A percentile compares a stretch with the other conserved stretches of the same genome.
These are phyloP conservation scores for Cucumis cinereus DNA, from an alignment of 306 rosid species.

Conservation along the genomic window DNA sequence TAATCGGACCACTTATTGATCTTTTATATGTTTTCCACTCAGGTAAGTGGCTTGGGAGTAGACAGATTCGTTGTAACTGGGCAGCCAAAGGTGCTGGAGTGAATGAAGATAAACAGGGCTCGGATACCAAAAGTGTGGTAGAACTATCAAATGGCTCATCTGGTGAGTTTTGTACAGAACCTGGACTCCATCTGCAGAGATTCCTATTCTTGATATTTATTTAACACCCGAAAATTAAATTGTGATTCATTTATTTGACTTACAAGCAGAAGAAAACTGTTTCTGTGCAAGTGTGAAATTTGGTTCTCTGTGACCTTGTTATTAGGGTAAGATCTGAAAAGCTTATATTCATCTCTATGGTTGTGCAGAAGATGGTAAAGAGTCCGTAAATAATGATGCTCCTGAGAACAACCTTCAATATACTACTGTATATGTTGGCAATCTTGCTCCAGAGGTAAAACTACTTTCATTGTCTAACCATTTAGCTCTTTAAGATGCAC, in stretches of 20 bases:
- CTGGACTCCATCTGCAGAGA: not conserved
- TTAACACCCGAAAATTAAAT: not conserved
- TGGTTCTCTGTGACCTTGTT: slow-evolving; percentile 2
- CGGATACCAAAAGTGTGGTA: slow-evolving; percentile 69
- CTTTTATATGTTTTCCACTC: not conserved
- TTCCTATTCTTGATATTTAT: not conserved
- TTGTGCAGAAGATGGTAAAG: slow-evolving; percentile 85
- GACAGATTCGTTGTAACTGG: slow-evolving; percentile 97
- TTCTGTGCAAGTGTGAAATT: not conserved
- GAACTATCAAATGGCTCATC: slow-evolving; percentile 86
- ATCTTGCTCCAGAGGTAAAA: slow-evolving; percentile 76
- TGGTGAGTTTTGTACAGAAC: slow-evolving; percentile 26
- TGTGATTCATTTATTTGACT: not conserved
- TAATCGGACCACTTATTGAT: not conserved
- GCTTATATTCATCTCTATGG: not conserved
- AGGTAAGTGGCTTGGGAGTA: slow-evolving; percentile 99
- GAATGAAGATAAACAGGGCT: slow-evolving; percentile 62
- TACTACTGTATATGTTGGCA: slow-evolving; percentile 94
- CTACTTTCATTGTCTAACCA: not conserved
- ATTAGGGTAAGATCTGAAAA: not conserved
- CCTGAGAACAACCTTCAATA: slow-evolving; percentile 92
- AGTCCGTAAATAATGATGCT: slow-evolving; percentile 51
- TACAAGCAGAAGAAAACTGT: not conserved
- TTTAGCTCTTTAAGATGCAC: not conserved
- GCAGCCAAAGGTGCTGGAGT: slow-evolving; percentile 90